phyloP scores from a whole-genome alignment of 805 yeast genomes.

The Zygoascus ofunaensis region DNA sequence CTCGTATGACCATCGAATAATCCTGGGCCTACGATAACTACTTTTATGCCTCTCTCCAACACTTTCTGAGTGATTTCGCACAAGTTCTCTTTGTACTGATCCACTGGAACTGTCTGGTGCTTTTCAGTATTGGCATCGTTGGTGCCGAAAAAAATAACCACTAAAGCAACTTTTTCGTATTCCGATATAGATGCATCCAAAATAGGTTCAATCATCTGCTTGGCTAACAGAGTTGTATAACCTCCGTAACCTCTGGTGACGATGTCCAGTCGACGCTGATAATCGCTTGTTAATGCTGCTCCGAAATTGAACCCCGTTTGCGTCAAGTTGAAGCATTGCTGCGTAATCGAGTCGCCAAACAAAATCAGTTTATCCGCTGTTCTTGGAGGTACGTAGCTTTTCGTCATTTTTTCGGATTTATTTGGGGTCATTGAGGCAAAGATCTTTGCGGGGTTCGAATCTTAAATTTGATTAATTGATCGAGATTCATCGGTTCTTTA shows the following conservation, averaged over 20 bases:
- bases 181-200: conserved; percentile 15
- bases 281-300: conserved; percentile 37
- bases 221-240: conserved; percentile 57
- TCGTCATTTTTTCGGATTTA: too few relatives aligned
- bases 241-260: conserved; percentile 72
- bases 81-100: conserved; percentile 42
- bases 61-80: conserved; percentile 35
- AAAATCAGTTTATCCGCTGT: conserved; percentile 39
- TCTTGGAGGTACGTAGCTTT: background rate
- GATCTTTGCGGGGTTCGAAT: too few relatives aligned
- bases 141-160: conserved; percentile 69
- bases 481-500: too few relatives aligned
- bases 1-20: conserved; percentile 30
- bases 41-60: conserved; percentile 36
- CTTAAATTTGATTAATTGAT: too few relatives aligned
- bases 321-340: conserved; percentile 37
- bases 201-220: conserved; percentile 33
- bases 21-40: conserved; percentile 57
- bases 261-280: conserved; percentile 43
- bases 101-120: conserved; percentile 43
- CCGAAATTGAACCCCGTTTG: conserved; percentile 39
- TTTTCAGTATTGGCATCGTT: conserved; percentile 51
- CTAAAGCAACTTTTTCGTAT: conserved; percentile 11
- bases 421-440: too few relatives aligned
- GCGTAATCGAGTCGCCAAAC: conserved; percentile 67